These are phyloP conservation scores for Plasmodium coatneyi DNA, from an alignment of 169 alveolate species.

Conservation along the genomic window DNA sequence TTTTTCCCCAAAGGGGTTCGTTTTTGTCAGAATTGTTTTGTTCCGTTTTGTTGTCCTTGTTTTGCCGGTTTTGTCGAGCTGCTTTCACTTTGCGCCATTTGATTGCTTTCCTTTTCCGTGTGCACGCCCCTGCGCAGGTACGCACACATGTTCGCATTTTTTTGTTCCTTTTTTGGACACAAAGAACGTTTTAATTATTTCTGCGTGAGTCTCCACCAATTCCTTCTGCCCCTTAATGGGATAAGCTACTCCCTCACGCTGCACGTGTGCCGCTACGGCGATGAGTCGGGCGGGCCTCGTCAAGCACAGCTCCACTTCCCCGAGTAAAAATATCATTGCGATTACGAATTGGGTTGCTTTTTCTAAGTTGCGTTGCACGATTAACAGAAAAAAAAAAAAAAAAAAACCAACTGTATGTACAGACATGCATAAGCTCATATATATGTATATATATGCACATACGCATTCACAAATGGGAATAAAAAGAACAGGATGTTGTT, in stretches of 20 bases:
- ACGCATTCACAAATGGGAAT: neutral
- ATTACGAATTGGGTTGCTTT: neutral
- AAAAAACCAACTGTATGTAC: neutral
- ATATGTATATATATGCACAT: neutral
- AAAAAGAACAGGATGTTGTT: neutral
- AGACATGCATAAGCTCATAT: neutral
- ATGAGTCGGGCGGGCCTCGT: neutral
- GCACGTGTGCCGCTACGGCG: neutral
- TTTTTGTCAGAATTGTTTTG: neutral
- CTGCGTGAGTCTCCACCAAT: neutral
- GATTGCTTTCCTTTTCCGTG: neutral
- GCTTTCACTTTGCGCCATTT: neutral
- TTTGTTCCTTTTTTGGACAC: neutral
- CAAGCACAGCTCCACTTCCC: neutral
- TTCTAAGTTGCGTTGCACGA: neutral
- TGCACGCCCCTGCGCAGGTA: neutral
- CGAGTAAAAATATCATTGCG: neutral
- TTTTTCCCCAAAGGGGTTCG: neutral
- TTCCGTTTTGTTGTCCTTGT: neutral
- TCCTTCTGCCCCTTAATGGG: neutral
- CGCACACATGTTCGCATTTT: neutral
- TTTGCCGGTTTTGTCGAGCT: neutral
- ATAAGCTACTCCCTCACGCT: neutral
- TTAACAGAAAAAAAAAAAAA: neutral
- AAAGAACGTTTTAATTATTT: neutral